These are phyloP conservation scores for Jasminum sambac DNA, from an alignment of 257 asterid species.

Conservation along the genomic window DNA sequence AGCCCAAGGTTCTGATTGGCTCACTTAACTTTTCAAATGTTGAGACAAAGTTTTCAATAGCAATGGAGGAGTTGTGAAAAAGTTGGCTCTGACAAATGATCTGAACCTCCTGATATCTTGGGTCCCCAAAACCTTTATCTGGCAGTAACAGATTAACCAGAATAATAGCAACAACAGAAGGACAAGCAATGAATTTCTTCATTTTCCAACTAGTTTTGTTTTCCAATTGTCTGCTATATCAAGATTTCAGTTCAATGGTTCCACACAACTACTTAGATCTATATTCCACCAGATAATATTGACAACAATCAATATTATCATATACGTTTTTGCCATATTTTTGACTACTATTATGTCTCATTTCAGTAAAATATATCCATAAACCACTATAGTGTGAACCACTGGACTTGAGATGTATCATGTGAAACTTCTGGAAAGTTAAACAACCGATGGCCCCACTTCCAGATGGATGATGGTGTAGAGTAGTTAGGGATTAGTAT, in stretches of 20 bases:
- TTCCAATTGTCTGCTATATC: no score
- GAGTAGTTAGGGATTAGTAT: no score
- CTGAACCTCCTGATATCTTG: slow-evolving; percentile 55
- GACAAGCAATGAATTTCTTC: slow-evolving; percentile 27
- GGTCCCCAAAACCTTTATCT: slow-evolving; percentile 43
- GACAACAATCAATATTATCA: no score
- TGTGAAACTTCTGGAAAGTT: background rate
- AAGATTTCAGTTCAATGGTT: no score
- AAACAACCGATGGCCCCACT: no score
- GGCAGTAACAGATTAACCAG: slow-evolving; percentile 40
- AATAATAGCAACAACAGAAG: slow-evolving; percentile 13
- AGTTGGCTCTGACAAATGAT: slow-evolving; percentile 45
- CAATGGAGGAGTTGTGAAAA: slow-evolving; percentile 53
- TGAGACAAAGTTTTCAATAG: slow-evolving; percentile 57
- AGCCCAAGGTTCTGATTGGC: slow-evolving; percentile 58
- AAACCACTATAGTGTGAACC: background rate
- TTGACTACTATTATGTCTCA: no score
- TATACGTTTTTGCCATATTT: no score
- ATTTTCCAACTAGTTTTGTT: slow-evolving; percentile 14
- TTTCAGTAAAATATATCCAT: no score
- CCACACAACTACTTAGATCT: no score
- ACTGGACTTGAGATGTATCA: background rate
- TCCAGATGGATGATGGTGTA: no score
- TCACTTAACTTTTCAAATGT: slow-evolving; percentile 68
- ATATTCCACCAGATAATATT: no score